Evolutionary conservation across 2,329 filamentous ascomycete species (phyloP), one percentile per base, ranked within the genome.

Genomic region (Coleophoma cylindrospora): DNA sequence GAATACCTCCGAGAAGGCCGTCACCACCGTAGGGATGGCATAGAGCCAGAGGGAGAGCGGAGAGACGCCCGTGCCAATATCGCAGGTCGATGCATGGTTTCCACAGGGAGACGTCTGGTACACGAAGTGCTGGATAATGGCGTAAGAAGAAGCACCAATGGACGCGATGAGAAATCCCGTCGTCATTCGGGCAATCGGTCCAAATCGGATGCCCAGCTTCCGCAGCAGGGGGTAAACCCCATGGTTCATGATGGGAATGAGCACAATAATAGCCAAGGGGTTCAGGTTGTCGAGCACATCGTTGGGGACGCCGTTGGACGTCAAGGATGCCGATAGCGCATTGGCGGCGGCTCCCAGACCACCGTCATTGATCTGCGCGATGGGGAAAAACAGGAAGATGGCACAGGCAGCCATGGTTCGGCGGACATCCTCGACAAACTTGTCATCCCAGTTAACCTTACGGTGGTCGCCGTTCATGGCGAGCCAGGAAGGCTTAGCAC

Each of bases 311-410:
- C 86, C 85, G 61, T 85, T 74, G 3, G 83, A 77, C 48, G 76
- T 60, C 84, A 87, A 79, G 80, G 62, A 89, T 83, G 64, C 89
- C 84, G 34, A 91, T 86, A 86, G 86, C 90, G 50, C 80, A 80
- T 59, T 91, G 86, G 55, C 91, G 86, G 59, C 89, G 89, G 0
- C 82, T 84, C 83, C 91, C 88, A 85, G 84, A 89, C 0, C 77
- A 33, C 45, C 47, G 46, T 57, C 53, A 22, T 57, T 55, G 40
- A 52, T 48, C 13, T 57, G 45, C 33, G 73, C 75, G 17, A 75
- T 64, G 12, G 73, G 72, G 50, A 69, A 72, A 65, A 73, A 75
- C 17, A 72, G 54, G 65, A 87, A 91, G 40, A 89, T 84, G 56
- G 79, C 74, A 71, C 83, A 86, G 50, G 84, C 84, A 61, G 77